Conservation (phyloP, 2,329 filamentous ascomycete genomes). For the Hymenoscyphus infarciens region DNA sequence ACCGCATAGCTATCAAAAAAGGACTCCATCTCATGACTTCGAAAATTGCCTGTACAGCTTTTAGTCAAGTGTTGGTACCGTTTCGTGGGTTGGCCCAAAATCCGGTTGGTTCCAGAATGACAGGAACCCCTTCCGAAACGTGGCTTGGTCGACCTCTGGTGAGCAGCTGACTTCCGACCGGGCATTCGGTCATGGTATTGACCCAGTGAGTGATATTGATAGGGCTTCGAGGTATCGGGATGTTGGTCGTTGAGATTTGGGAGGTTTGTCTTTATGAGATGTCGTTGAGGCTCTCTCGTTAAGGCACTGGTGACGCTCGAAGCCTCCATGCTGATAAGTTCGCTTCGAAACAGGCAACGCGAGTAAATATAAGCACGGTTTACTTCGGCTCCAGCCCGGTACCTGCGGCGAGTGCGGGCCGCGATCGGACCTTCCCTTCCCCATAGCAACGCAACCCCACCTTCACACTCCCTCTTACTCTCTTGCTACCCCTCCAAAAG, state of each 20-base stretch:
- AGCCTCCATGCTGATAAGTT: background rate
- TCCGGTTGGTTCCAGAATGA: background rate
- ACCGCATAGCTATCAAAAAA: background rate
- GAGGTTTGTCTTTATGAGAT: constrained; percentile 23
- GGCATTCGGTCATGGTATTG: constrained; percentile 21
- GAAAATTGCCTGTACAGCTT: background rate
- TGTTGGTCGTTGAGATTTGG: constrained; percentile 23
- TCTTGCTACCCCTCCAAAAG: background rate
- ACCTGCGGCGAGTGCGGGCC: background rate
- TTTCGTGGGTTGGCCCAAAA: background rate
- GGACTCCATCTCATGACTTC: background rate
- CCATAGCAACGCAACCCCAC: background rate
- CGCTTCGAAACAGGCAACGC: background rate
- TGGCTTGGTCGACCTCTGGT: background rate
- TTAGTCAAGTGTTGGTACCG: background rate
- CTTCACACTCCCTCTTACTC: background rate
- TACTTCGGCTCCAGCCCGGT: background rate
- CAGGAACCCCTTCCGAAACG: background rate
- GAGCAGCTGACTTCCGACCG: constrained; percentile 24
- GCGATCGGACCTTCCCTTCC: background rate
- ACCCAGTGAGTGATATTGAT: background rate
- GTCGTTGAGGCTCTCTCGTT: constrained; percentile 30
- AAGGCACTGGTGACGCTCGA: constrained; percentile 10
- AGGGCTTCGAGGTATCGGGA: constrained; percentile 4
- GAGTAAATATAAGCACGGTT: background rate